Base-by-base conservation (phyloP, 345 rosid species). In the Lumnitzera littorea region DNA sequence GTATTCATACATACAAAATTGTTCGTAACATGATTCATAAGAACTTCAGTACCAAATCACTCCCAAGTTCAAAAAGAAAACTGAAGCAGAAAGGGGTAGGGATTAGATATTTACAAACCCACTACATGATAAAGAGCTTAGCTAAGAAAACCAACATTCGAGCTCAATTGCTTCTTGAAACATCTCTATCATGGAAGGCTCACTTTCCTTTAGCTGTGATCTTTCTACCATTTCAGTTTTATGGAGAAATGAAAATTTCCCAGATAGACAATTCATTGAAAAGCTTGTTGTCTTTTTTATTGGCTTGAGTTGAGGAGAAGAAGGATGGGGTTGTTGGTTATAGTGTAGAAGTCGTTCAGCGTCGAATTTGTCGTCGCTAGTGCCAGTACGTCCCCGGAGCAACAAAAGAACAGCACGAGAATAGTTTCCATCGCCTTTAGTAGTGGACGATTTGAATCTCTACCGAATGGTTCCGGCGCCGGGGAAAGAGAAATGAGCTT, bases 301-400 rank as follows among this genome's bases (percentile, higher is more conserved):
- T 4, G 43, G 9, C 7, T 36, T 6, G 11, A 9, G 52, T 16
- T 41, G 59, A 3, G 2, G 50, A 15, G 59, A 51, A 4, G 52
- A 24, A 23, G 0, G 20, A 20, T 6, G 58, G 7, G 57, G 11
- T 23, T 0, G 50, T 11, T n/a, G 63, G 58, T 4, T 4, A 6
- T 57, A 62, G 25, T 46, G 58, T 50, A n/a, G 58, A 5, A 62
- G 66, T 5, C 36, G 36, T 29, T 29, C 36, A 10, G 25, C n/a
- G 9, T 55, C 31, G 51, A 48, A 25, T 12, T 31, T 36, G 46
- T 27, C 55, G 64, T 43, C 71, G 61, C 56, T 56, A 41, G 65
- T 67, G 31, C 65, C 65, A 51, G 65, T 55, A 50, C 65, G 71
- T n/a, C 65, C 70, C 13, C 65, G 65, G 61, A 60, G 64, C 50